Evolutionary conservation across 192 early-diverging fungal genomes (phyloP).

Genomic region (Backusella sp.): DNA sequence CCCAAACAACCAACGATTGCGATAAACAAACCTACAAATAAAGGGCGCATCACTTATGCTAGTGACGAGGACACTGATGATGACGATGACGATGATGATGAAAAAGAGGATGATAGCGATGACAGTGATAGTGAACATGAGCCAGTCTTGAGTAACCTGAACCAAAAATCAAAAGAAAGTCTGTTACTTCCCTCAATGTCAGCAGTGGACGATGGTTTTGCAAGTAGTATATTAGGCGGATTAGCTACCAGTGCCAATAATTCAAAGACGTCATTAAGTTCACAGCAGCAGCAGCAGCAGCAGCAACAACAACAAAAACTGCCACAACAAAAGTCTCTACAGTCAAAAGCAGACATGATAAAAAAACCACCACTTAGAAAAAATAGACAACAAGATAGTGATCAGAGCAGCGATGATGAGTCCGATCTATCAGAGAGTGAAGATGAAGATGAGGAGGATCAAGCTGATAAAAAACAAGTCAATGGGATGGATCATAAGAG

Average conservation of each 20-base stretch:
- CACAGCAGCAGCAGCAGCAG: background rate
- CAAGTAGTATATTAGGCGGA: slow-evolving; percentile 3
- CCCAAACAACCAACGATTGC: background rate
- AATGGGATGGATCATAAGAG: background rate
- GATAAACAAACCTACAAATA: background rate
- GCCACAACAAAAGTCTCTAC: background rate
- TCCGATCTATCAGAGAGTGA: background rate
- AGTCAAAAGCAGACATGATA: background rate
- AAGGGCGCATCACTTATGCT: slow-evolving; percentile 23
- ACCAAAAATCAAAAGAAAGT: background rate
- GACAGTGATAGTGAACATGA: slow-evolving; percentile 21
- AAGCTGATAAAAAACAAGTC: background rate
- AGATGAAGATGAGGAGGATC: slow-evolving; percentile 13
- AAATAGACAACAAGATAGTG: slow-evolving; percentile 3
- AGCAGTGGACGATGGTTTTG: slow-evolving; percentile 11
- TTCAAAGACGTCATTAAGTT: background rate
- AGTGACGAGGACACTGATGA: slow-evolving; percentile 30
- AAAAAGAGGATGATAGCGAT: background rate
- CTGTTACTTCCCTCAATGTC: slow-evolving; percentile 9
- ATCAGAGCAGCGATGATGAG: background rate
- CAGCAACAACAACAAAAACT: background rate
- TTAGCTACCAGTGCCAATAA: background rate
- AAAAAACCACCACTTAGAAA: background rate
- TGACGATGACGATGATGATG: slow-evolving; percentile 23
- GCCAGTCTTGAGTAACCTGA: background rate